Evolutionary conservation across 129 eudicot genomes (phyloP).

Genomic region (Lactuca saligna): DNA sequence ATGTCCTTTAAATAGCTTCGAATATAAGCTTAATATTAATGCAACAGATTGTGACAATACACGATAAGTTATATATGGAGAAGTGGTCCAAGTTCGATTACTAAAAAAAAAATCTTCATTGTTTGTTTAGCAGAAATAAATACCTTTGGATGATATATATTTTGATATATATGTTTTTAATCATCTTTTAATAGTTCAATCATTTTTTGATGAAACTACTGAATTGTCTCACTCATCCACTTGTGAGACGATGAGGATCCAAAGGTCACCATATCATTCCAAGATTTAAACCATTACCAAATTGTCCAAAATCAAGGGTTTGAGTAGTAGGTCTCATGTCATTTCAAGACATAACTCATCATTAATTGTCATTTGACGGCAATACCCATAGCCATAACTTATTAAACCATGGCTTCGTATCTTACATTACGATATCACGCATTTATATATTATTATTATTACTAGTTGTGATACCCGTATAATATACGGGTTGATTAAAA

Average conservation of each 20-base stretch:
- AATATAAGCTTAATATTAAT: no score
- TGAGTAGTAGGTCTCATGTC: background rate
- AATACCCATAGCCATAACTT: background rate
- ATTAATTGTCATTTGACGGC: background rate
- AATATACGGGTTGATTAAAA: no score
- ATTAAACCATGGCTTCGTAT: no score
- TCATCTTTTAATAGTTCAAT: background rate
- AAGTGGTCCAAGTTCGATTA: no score
- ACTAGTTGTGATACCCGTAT: no score
- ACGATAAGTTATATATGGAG: no score
- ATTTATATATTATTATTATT: no score
- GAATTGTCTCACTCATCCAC: constrained; percentile 8
- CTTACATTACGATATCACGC: no score
- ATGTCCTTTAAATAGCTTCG: background rate
- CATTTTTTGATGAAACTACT: background rate
- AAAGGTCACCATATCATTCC: background rate
- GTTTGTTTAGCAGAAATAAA: background rate
- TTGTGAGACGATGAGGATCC: constrained; percentile 5
- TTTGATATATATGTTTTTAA: background rate
- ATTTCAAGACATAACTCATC: background rate
- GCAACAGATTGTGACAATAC: background rate
- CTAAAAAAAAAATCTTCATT: no score
- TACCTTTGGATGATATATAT: background rate
- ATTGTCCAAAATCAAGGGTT: no score
- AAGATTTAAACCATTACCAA: no score